phyloP scores from a whole-genome alignment of 371 early-diverging fungal genomes.

The Lichtheimia ornata region DNA sequence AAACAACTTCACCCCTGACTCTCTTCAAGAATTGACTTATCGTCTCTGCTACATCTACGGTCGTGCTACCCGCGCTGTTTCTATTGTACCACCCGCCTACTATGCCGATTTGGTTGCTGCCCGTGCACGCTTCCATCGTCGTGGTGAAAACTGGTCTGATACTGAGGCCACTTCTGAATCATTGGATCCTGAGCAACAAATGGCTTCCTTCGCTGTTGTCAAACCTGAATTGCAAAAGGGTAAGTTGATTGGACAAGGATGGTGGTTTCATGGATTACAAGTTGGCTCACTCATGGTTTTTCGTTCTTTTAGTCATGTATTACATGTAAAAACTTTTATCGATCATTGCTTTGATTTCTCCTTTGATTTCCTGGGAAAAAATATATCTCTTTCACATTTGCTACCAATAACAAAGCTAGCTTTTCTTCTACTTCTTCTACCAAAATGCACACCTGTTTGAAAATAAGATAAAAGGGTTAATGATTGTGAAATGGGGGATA shows the following conservation, averaged over 20 bases:
- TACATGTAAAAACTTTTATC: constrained; percentile 17
- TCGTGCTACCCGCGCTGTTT: constrained; percentile 76
- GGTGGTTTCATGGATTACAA: neutral
- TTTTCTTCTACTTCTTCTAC: neutral
- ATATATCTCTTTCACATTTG: too few species aligned
- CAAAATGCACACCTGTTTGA: constrained; percentile 16
- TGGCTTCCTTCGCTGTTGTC: constrained; percentile 35
- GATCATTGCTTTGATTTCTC: neutral
- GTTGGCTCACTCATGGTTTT: neutral
- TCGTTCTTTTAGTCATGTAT: constrained; percentile 15
- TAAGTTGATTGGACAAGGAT: constrained; percentile 11
- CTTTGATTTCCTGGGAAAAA: neutral
- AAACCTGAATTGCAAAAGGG: constrained; percentile 38
- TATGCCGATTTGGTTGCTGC: constrained; percentile 87
- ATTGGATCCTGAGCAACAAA: constrained; percentile 26
- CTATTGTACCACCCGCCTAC: constrained; percentile 81
- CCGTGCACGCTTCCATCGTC: constrained; percentile 73
- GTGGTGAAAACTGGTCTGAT: constrained; percentile 43
- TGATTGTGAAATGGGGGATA: neutral
- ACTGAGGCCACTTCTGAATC: constrained; percentile 29
- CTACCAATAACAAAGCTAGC: too few species aligned
- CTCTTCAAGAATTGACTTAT: constrained; percentile 80
- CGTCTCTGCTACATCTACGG: constrained; percentile 88
- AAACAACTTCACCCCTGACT: constrained; percentile 70
- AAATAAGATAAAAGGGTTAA: neutral